phyloP scores from a whole-genome alignment of 1,284 basidiomycete species.

The Malassezia sympodialis region DNA sequence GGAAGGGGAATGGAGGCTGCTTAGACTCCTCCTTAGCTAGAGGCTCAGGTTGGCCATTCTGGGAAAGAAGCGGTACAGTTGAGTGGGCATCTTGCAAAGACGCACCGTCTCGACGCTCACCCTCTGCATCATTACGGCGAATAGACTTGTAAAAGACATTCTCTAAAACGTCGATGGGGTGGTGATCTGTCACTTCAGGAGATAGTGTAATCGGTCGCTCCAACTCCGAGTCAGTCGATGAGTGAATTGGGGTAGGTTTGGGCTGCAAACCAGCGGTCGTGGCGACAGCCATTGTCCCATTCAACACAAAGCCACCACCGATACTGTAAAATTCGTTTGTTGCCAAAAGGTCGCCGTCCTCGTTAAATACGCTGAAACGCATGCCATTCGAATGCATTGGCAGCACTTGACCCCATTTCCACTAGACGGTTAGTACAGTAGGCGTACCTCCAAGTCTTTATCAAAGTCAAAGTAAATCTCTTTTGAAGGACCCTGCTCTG shows the following conservation, averaged over 20 bases:
- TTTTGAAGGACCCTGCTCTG: slow-evolving; percentile 11
- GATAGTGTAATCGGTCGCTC: not conserved
- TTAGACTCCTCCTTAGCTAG: not conserved
- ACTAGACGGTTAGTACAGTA: slow-evolving; percentile 50
- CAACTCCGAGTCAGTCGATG: not conserved
- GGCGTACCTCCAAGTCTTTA: slow-evolving; percentile 59
- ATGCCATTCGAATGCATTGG: slow-evolving; percentile 58
- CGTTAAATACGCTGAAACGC: slow-evolving; percentile 74
- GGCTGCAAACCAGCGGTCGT: slow-evolving; percentile 1
- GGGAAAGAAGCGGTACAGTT: not conserved
- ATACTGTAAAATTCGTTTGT: slow-evolving; percentile 79
- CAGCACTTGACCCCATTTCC: slow-evolving; percentile 63
- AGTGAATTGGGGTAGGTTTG: not conserved
- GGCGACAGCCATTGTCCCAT: slow-evolving; percentile 35
- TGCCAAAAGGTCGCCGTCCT: slow-evolving; percentile 72
- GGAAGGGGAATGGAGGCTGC: slow-evolving; percentile 71
- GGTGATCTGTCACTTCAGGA: not conserved
- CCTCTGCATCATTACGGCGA: slow-evolving; percentile 67
- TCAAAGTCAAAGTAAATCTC: slow-evolving; percentile 71
- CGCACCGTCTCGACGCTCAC: slow-evolving; percentile 54
- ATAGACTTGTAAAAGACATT: slow-evolving; percentile 94
- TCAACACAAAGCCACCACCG: slow-evolving; percentile 44
- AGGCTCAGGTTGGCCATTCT: not conserved
- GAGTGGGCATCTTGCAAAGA: slow-evolving; percentile 5
- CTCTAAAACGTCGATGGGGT: slow-evolving; percentile 61